These are phyloP conservation scores for Sugiyamaella grinbergsii DNA, from an alignment of 1,139 yeast species.

Conservation along the genomic window DNA sequence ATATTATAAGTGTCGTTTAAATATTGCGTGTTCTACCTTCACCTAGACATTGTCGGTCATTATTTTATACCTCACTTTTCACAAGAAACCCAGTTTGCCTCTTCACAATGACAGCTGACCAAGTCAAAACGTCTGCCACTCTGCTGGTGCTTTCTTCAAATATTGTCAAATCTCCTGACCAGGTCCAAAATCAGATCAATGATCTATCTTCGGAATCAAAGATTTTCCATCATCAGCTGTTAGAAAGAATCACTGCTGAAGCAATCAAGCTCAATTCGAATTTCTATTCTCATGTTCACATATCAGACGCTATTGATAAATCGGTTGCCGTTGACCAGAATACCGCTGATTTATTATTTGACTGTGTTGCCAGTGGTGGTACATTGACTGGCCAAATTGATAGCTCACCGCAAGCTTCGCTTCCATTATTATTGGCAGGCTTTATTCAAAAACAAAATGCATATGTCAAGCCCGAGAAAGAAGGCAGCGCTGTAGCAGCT, in stretches of 20 bases:
- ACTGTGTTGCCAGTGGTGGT: constrained; percentile 52
- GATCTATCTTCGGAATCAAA: constrained; percentile 7
- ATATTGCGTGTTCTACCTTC: too few relatives aligned
- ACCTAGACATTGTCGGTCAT: not conserved
- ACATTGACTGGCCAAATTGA: constrained; percentile 54
- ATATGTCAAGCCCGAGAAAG: constrained; percentile 48
- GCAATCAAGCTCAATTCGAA: constrained; percentile 52
- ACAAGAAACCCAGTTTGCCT: not conserved
- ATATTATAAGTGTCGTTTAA: too few relatives aligned
- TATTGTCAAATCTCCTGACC: constrained; percentile 19
- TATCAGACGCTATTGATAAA: constrained; percentile 50
- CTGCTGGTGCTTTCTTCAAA: constrained; percentile 18
- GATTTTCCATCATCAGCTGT: constrained; percentile 58
- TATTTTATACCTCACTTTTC: not conserved
- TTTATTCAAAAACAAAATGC: constrained; percentile 51
- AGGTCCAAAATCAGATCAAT: constrained; percentile 14
- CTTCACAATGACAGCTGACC: constrained; percentile 19
- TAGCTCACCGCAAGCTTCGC: constrained; percentile 44
- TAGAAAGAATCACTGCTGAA: constrained; percentile 66
- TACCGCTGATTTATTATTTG: constrained; percentile 49
- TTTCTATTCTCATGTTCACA: constrained; percentile 55
- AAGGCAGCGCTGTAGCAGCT: constrained; percentile 39
- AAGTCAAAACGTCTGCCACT: constrained; percentile 6
- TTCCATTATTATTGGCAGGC: constrained; percentile 67
- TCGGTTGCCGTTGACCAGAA: constrained; percentile 49